Base-by-base conservation (phyloP, 352 stramenopile genomes). In the Pythium aquatile region DNA sequence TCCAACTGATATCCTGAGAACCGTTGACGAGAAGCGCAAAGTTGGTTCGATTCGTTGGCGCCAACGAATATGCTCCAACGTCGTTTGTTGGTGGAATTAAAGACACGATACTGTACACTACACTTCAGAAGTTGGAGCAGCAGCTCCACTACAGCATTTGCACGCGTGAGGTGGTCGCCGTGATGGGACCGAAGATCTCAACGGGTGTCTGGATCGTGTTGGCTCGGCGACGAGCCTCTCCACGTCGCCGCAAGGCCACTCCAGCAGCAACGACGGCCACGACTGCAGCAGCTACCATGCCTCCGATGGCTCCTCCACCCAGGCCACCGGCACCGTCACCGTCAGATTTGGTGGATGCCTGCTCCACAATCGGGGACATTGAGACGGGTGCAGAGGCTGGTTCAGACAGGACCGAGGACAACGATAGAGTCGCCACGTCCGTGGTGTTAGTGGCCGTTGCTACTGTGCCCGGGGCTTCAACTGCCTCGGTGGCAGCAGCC, bases 241-340 rank as follows among this genome's bases (percentile, higher is more conserved):
- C 13, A 13, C 53, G 53, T 17, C 53, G 53, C 8, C 53, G 53
- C 3, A 59, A n/a, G 14, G 53, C 35, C n/a, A 59, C 26, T 5
- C 30, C 53, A 13, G 53, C 53, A 14, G 37, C 37, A 16, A 35
- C 53, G 35, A 49, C 24, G 20, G 33, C 35, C 17, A 59, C 46
- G 20, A 59, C 53, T 2, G 33, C 53, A 28, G 35, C 53, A 20
- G 30, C 53, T 3, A 47, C 33, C 1, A 59, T 48, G n/a, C 33
- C 30, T 14, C 20, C 53, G 35, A 59, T 59, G 2, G 26, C 30
- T 11, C 20, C 53, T 28, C 53, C 53, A 8, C n/a, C 24, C 0
- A 59, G 24, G 6, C 35, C n/a, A 37, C 8, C 20, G 5, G 53
- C 9, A 5, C 14, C 37, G 6, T 9, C 37, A 5, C 37, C 8